Conservation (phyloP, 495 filamentous ascomycete genomes). For the Xylaria venustula region DNA sequence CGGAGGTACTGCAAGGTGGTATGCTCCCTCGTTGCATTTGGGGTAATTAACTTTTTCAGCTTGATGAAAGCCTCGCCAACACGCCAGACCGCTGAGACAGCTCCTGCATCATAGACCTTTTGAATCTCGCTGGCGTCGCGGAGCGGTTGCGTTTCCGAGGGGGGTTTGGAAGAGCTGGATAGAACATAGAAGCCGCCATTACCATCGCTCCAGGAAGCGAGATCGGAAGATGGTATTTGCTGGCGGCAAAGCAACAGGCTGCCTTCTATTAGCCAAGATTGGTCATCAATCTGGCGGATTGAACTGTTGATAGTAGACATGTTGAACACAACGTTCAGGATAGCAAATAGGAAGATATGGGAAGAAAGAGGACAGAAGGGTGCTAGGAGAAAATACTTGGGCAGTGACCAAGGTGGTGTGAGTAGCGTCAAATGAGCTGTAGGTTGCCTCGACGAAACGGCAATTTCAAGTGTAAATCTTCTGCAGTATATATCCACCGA, state of each 20-base stretch:
- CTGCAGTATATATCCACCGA: slow-evolving; percentile 12
- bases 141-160: slow-evolving; percentile 15
- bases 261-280: slow-evolving; percentile 15
- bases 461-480: slow-evolving; percentile 10
- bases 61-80: slow-evolving; percentile 19
- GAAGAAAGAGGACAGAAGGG: slow-evolving; percentile 1
- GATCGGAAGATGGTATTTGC: neutral
- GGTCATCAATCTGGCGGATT: slow-evolving; percentile 15
- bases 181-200: slow-evolving; percentile 16
- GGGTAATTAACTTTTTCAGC: slow-evolving; percentile 1
- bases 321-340: slow-evolving; percentile 2
- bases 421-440: neutral
- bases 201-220: slow-evolving; percentile 13
- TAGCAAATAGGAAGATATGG: slow-evolving; percentile 4
- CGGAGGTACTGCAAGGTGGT: slow-evolving; percentile 18
- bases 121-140: slow-evolving; percentile 5
- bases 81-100: slow-evolving; percentile 16
- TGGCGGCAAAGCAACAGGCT: slow-evolving; percentile 13
- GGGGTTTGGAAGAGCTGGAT: slow-evolving; percentile 7
- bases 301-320: slow-evolving; percentile 8
- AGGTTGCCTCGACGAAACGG: slow-evolving; percentile 2
- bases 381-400: neutral
- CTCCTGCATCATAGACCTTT: slow-evolving; percentile 19
- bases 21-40: slow-evolving; percentile 20
- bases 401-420: neutral